Evolutionary conservation across 805 yeast species (phyloP).

Genomic region (Candida argentea): DNA sequence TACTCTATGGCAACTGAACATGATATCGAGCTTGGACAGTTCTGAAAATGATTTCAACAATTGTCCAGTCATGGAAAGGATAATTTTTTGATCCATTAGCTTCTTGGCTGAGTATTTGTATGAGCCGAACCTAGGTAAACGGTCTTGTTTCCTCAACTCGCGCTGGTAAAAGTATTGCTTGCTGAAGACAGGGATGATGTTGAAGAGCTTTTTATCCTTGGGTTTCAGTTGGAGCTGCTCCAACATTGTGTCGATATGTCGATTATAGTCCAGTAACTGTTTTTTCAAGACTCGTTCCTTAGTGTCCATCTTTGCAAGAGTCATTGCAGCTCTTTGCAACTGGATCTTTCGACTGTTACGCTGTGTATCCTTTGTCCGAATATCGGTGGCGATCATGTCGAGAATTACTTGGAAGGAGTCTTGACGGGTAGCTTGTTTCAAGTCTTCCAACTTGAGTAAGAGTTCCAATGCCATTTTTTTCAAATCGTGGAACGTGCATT

Average conservation of each 20-base stretch:
- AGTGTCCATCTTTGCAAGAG: conserved; percentile 33
- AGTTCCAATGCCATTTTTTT: conserved; percentile 69
- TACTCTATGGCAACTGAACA: conserved; percentile 64
- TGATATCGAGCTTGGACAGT: conserved; percentile 59
- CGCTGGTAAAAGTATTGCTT: conserved; percentile 71
- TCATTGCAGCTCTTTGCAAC: conserved; percentile 28
- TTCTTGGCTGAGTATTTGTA: conserved; percentile 69
- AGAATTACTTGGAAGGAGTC: conserved; percentile 71
- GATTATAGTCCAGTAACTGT: conserved; percentile 36
- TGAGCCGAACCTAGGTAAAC: conserved; percentile 67
- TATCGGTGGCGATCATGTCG: conserved; percentile 78
- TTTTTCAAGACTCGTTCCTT: conserved; percentile 36
- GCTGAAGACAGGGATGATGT: conserved; percentile 46
- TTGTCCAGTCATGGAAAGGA: conserved; percentile 50
- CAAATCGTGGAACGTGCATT: conserved; percentile 56
- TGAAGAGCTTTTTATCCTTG: conserved; percentile 36
- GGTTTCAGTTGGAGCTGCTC: conserved; percentile 34
- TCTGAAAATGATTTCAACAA: conserved; percentile 28
- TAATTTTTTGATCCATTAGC: conserved; percentile 61
- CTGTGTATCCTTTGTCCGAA: conserved; percentile 40
- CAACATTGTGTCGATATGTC: conserved; percentile 36
- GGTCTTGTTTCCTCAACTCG: conserved; percentile 54
- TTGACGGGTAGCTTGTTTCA: conserved; percentile 53
- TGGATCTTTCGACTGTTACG: conserved; percentile 32
- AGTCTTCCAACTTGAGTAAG: conserved; percentile 62